Evolutionary conservation across 2,329 filamentous ascomycete genomes (phyloP).

Genomic region (Aureobasidium namibiae): DNA sequence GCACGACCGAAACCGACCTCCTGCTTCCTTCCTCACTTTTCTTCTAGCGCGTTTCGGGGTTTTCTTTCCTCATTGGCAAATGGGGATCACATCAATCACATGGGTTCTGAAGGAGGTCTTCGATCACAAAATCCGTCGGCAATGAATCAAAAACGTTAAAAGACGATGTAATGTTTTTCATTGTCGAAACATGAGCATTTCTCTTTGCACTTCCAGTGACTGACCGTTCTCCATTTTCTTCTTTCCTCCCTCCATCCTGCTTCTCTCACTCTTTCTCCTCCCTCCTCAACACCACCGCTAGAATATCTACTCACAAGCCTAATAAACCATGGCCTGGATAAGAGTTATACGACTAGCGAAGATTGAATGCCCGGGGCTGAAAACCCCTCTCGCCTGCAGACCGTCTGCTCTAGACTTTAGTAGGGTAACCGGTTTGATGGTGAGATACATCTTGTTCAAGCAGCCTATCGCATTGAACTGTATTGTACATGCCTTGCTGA

Average conservation of each 20-base stretch:
- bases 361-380: conserved; percentile 51
- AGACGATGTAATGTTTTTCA: background rate
- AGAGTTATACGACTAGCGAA: conserved; percentile 94
- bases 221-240: background rate
- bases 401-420: conserved; percentile 52
- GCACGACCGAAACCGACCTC: background rate
- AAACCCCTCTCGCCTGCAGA: conserved; percentile 66
- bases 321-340: conserved; percentile 51
- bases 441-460: conserved; percentile 71
- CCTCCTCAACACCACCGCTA: conserved; percentile 46
- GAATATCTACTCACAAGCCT: conserved; percentile 81
- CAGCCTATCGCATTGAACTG: no score
- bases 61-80: conserved; percentile 6
- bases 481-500: conserved; percentile 19
- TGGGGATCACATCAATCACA: conserved; percentile 4
- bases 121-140: conserved; percentile 7
- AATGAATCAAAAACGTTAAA: conserved; percentile 9
- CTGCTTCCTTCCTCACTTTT: background rate
- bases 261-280: background rate
- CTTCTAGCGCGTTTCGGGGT: conserved; percentile 10
- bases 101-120: conserved; percentile 3
- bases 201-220: background rate
- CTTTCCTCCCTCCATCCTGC: background rate
- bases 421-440: conserved; percentile 73
- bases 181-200: background rate